Evolutionary conservation across 805 yeast genomes (phyloP).

Genomic region (Kodamaea laetipori): DNA sequence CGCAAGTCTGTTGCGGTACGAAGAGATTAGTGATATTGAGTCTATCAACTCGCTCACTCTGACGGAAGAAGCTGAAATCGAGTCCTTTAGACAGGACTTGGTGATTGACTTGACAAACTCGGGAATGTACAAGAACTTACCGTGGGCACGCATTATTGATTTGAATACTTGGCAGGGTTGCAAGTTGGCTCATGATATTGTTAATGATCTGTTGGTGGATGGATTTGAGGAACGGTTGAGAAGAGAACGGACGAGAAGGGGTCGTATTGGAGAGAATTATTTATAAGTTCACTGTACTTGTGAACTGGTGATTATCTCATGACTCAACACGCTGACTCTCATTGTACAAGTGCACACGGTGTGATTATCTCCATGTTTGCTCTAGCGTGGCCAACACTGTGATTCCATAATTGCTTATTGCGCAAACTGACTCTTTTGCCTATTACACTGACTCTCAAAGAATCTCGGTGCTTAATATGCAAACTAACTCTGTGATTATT

Average conservation of each 20-base stretch:
- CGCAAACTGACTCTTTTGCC: no score
- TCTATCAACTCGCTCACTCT: slow-evolving; percentile 4
- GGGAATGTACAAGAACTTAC: slow-evolving; percentile 51
- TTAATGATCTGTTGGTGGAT: slow-evolving; percentile 33
- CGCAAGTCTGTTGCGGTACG: background rate
- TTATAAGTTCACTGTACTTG: no score
- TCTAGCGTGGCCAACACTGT: no score
- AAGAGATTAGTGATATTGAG: slow-evolving; percentile 15
- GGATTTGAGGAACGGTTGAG: slow-evolving; percentile 32
- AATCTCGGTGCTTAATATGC: no score
- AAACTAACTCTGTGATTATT: slow-evolving; percentile 2
- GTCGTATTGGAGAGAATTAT: slow-evolving; percentile 47
- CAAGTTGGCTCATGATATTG: slow-evolving; percentile 30
- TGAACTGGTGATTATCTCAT: no score
- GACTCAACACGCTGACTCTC: no score
- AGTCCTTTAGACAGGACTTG: slow-evolving; percentile 23
- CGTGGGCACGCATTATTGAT: slow-evolving; percentile 45
- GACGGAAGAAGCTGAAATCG: slow-evolving; percentile 9
- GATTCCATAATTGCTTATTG: no score
- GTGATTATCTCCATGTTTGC: no score
- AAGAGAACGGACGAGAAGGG: slow-evolving; percentile 40
- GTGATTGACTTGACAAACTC: slow-evolving; percentile 46
- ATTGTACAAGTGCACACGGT: no score
- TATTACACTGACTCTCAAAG: no score
- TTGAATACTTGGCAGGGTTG: slow-evolving; percentile 28